phyloP scores from a whole-genome alignment of 352 stramenopile genomes.

The Globisporangium splendens region DNA sequence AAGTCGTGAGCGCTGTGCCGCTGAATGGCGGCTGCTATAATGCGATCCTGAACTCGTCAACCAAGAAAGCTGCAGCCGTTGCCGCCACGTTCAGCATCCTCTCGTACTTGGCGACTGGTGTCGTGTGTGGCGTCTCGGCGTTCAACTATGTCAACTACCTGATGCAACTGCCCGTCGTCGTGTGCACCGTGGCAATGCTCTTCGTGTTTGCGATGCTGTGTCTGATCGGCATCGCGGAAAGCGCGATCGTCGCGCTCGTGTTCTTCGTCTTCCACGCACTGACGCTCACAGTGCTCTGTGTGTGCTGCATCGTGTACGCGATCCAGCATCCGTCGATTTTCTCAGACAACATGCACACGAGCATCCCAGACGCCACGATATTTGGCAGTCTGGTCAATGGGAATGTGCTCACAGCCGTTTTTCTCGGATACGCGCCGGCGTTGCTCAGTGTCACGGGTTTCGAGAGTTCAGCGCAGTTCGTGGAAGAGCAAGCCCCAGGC shows the following conservation, averaged over 20 bases:
- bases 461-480: constrained; percentile 88
- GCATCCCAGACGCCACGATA: constrained; percentile 54
- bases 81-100: constrained; percentile 89
- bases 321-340: constrained; percentile 54
- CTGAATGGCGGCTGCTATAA: constrained; percentile 88
- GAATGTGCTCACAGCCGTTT: constrained; percentile 57
- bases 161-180: constrained; percentile 35
- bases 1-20: constrained; percentile 79
- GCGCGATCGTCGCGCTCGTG: constrained; percentile 66
- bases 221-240: constrained; percentile 85
- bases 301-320: constrained; percentile 57
- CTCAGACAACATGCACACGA: constrained; percentile 59
- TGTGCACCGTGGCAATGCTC: constrained; percentile 50
- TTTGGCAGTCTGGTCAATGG: constrained; percentile 26
- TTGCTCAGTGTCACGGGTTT: constrained; percentile 92
- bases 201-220: constrained; percentile 85
- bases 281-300: constrained; percentile 71
- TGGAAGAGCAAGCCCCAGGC: constrained; percentile 84
- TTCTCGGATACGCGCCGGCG: constrained; percentile 75
- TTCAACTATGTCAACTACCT: constrained; percentile 60
- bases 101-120: constrained; percentile 88
- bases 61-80: constrained; percentile 58
- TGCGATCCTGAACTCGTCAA: constrained; percentile 82
- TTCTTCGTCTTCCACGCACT: constrained; percentile 85
- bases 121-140: constrained; percentile 58